Evolutionary conservation across 306 rosid genomes (phyloP), one percentile per base, ranked within the genome.

Genomic region (Cucurbita ficifolia): DNA sequence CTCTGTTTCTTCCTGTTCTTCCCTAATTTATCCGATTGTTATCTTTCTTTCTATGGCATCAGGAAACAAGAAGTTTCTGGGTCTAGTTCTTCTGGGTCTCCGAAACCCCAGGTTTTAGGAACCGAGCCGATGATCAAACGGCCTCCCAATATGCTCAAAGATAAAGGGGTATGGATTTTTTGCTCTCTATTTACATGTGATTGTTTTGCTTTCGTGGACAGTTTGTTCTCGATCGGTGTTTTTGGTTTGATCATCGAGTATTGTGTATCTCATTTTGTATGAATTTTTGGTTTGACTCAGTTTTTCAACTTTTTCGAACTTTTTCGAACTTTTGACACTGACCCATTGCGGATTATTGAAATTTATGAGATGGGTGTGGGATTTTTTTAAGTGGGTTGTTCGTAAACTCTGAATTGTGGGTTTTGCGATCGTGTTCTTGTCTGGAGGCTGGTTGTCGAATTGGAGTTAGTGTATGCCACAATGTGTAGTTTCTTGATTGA

Each of bases 101-200:
- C 85, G 87, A 90, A 90, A 72, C 72, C 87, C 54, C 92, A 87
- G 33, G 33, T 29, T 29, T 29, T 29, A 29, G 33, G 33, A 29
- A 29, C 33, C 51, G 67, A 84, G 5, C 86, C 91, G 36, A 76
- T 74, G 62, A 63, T 75, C 29, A 61, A 17, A 14, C 77, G 72
- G 50, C 61, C 80, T 52, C 21, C 84, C 24, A 79, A 82, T 59
- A 69, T 75, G 45, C 76, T 58, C 53, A 85, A 80, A 42, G 79
- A 76, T 38, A 84, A 86, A 64, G 89, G 79, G 88, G 97, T 87
- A 45, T 46, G 5, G 53, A 0, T 13, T 22, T 16, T 16, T 68
- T 2, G 12, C 40, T 22, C 40, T 80, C 9, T 50, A 8, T 2
- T 49, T 17, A 16, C 21, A 1, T 13, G 10, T 36, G 39, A 46